phyloP scores from a whole-genome alignment of 2,329 filamentous ascomycete species.

The Diaporthe caulivora region DNA sequence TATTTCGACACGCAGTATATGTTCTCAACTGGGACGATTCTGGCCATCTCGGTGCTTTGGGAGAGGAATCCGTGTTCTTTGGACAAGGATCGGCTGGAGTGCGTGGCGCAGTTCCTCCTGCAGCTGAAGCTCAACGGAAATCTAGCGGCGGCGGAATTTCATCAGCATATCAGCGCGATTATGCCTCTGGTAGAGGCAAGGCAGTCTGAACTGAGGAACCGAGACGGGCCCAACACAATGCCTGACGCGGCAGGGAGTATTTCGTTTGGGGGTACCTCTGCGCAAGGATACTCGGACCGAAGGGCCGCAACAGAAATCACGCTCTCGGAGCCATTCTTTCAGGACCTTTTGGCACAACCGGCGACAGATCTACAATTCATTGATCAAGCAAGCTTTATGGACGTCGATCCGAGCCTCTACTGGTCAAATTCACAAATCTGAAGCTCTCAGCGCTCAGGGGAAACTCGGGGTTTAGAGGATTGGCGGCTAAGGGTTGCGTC shows the following conservation, averaged over 20 bases:
- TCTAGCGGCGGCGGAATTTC: background rate
- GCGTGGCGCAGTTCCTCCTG: background rate
- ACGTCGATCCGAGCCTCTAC: background rate
- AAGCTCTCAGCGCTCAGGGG: background rate
- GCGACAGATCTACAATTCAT: conserved; percentile 10
- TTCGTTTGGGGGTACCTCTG: background rate
- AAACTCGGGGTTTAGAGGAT: too few species aligned
- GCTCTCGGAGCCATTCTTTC: conserved; percentile 3
- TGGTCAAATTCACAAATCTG: background rate
- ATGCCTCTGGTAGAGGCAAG: background rate
- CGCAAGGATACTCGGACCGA: background rate
- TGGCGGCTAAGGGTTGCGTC: too few species aligned
- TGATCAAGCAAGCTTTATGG: conserved; percentile 16
- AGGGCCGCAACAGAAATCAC: background rate
- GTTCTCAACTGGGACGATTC: background rate
- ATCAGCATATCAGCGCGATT: background rate
- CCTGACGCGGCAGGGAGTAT: background rate
- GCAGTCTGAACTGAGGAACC: background rate
- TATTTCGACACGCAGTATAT: conserved; percentile 17
- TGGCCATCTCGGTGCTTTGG: conserved; percentile 8
- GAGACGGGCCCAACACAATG: background rate
- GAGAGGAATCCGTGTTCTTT: background rate
- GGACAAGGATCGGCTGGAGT: conserved; percentile 1
- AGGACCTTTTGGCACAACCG: background rate
- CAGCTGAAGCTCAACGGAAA: background rate